Evolutionary conservation across 306 rosid genomes (phyloP).

Genomic region (Prinsepia uniflora): DNA sequence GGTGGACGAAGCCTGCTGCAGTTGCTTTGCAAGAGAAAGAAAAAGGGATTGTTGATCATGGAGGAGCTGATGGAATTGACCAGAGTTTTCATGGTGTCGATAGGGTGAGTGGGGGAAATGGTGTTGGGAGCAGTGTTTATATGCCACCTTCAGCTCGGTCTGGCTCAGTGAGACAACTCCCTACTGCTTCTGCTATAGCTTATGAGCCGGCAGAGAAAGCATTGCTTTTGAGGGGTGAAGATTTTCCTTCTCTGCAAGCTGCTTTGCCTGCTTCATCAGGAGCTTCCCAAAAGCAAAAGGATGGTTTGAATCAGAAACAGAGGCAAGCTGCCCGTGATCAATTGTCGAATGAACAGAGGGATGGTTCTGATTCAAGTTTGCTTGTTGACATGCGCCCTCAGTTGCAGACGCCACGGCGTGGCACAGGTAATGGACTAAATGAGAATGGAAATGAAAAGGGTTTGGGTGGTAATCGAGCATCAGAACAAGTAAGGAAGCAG

Average conservation of each 20-base stretch:
- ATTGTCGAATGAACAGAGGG: slow-evolving; percentile 39
- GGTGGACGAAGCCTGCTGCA: slow-evolving; percentile 77
- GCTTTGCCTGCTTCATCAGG: slow-evolving; percentile 51
- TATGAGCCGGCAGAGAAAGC: slow-evolving; percentile 34
- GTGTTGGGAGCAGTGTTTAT: slow-evolving; percentile 44
- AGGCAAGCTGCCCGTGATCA: slow-evolving; percentile 39
- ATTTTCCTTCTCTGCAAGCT: slow-evolving; percentile 86
- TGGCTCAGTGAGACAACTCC: slow-evolving; percentile 28
- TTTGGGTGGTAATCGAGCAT: slow-evolving; percentile 35
- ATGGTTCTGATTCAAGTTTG: slow-evolving; percentile 28
- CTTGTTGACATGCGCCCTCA: slow-evolving; percentile 41
- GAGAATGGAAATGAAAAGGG: slow-evolving; percentile 32
- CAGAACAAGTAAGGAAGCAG: slow-evolving; percentile 41
- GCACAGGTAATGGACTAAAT: slow-evolving; percentile 25
- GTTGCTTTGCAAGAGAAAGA: slow-evolving; percentile 53
- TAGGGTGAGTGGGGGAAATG: slow-evolving; percentile 36
- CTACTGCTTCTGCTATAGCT: slow-evolving; percentile 27
- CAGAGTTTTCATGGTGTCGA: slow-evolving; percentile 34
- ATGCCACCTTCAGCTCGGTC: slow-evolving; percentile 66
- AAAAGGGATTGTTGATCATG: slow-evolving; percentile 27
- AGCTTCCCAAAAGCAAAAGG: slow-evolving; percentile 58
- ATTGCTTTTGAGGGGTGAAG: slow-evolving; percentile 80
- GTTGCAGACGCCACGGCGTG: slow-evolving; percentile 28
- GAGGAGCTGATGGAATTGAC: slow-evolving; percentile 37
- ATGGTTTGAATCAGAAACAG: slow-evolving; percentile 47